Base-by-base conservation (phyloP, 345 rosid species). In the Conringia planisiliqua region DNA sequence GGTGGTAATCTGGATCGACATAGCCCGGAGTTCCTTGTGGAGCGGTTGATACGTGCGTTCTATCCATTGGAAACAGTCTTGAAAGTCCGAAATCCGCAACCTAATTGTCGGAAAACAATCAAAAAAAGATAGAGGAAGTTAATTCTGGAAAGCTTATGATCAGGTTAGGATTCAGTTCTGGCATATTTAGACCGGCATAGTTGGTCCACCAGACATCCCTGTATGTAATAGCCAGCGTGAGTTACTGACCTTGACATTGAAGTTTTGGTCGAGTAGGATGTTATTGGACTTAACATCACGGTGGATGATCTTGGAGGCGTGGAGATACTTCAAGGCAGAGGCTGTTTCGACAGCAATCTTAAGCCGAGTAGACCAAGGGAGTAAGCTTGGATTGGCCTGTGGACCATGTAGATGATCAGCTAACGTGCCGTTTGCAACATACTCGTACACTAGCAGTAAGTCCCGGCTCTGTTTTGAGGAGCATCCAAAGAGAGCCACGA, bases 21-120 rank as follows among this genome's bases (percentile, higher is more conserved):
- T 94, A 94, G 14, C 98, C 98, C 0, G 98, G 98, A 40, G 98
- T 94, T 14, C 98, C 98, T 66, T 94, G 97, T 11, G 98, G 98
- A 46, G 91, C 88, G 3, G 98, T 94, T 0, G 97, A 94, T 66
- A 94, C 85, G 48, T 94, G 98, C 1, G 98, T 85, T 62, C 35
- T 86, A 63, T 84, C 59, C 0, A n/a, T 40, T 7, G 97, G 98
- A 47, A 91, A 94, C 42, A 91, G 86, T 11, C 97, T 88, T 0
- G 98, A 94, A 6, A 89, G 83, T 47, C 98, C 98, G 7, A 91
- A 94, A 84, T 94, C 98, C 0, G 96, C 97, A 55, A 94, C 98
- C 81, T 78, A 13, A 13, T 1, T n/a, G 69, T 43, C 17, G 0
- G 4, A 42, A 61, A 61, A 68, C 70, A 69, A 8, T 9, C 6